Evolutionary conservation across 75 land plant species (phyloP).

Genomic region (Pinus taeda): DNA sequence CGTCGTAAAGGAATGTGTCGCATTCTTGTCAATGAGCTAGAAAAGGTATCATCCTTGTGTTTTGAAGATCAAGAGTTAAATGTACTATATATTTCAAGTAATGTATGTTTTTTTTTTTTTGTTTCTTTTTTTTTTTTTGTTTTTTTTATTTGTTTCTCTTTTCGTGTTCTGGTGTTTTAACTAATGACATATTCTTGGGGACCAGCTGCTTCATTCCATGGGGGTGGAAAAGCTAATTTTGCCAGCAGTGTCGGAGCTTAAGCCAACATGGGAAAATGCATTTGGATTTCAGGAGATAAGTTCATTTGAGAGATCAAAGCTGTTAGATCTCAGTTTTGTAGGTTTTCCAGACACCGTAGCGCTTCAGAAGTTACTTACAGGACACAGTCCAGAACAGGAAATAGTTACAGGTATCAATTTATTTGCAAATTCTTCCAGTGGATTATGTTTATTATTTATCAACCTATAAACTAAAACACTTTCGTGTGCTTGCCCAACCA

Average conservation of each 20-base stretch:
- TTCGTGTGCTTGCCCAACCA: not conserved
- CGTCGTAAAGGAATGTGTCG: slow-evolving; percentile 96
- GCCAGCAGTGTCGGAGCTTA: slow-evolving; percentile 72
- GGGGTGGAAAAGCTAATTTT: slow-evolving; percentile 73
- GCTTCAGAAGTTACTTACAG: slow-evolving; percentile 48
- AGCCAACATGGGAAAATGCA: slow-evolving; percentile 71
- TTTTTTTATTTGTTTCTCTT: no score
- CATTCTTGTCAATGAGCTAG: slow-evolving; percentile 72
- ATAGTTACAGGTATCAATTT: not conserved
- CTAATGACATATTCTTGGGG: slow-evolving; percentile 3
- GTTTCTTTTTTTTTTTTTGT: no score
- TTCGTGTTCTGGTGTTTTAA: not conserved
- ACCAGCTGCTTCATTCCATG: slow-evolving; percentile 58
- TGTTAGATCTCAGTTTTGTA: slow-evolving; percentile 51
- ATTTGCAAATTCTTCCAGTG: not conserved
- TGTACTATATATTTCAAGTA: slow-evolving; percentile 8
- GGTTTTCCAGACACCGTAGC: slow-evolving; percentile 65
- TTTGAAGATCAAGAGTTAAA: slow-evolving; percentile 5
- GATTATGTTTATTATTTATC: not conserved
- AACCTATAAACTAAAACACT: not conserved
- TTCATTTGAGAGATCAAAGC: slow-evolving; percentile 28
- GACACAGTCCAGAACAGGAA: not conserved
- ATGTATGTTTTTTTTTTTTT: not conserved
- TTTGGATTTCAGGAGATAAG: slow-evolving; percentile 75
- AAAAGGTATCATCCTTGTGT: slow-evolving; percentile 47